Evolutionary conservation across 352 stramenopile genomes (phyloP).

Genomic region (Pelagophyceae sp.): DNA sequence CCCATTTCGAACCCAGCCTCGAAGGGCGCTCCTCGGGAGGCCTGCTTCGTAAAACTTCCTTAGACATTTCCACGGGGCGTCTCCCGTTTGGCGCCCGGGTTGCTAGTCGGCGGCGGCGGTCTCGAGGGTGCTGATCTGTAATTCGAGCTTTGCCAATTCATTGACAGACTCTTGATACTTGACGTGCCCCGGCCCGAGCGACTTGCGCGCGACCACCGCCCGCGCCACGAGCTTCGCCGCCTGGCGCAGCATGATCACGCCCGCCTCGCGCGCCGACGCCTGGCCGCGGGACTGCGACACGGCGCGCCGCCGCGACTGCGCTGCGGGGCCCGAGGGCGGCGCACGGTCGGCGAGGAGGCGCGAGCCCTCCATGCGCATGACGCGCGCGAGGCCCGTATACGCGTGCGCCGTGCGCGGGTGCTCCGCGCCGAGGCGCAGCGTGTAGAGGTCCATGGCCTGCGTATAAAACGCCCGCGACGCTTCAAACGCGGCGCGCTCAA

Average conservation of each 20-base stretch:
- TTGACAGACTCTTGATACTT: not conserved
- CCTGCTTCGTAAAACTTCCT: no score
- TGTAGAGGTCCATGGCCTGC: not conserved
- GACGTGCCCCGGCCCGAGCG: not conserved
- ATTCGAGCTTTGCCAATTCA: not conserved
- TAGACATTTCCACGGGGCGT: no score
- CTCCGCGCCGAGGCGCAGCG: not conserved
- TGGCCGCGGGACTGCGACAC: no score
- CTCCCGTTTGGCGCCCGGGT: not conserved
- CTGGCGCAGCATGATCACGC: not conserved
- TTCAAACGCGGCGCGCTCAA: not conserved
- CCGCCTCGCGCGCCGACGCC: not conserved
- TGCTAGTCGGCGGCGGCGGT: not conserved
- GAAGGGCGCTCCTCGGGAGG: no score
- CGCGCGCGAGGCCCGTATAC: not conserved
- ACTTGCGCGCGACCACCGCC: not conserved
- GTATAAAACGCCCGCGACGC: not conserved
- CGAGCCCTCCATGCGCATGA: not conserved
- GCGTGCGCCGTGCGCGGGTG: constrained; percentile 1
- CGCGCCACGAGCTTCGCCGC: not conserved
- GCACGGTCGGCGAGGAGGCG: not conserved
- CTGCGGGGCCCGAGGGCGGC: no score
- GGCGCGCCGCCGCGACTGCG: no score
- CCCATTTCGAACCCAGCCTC: no score
- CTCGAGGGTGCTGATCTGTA: not conserved